These are phyloP conservation scores for Rhinocladiella similis DNA, from an alignment of 2,329 filamentous ascomycete species.

Conservation along the genomic window DNA sequence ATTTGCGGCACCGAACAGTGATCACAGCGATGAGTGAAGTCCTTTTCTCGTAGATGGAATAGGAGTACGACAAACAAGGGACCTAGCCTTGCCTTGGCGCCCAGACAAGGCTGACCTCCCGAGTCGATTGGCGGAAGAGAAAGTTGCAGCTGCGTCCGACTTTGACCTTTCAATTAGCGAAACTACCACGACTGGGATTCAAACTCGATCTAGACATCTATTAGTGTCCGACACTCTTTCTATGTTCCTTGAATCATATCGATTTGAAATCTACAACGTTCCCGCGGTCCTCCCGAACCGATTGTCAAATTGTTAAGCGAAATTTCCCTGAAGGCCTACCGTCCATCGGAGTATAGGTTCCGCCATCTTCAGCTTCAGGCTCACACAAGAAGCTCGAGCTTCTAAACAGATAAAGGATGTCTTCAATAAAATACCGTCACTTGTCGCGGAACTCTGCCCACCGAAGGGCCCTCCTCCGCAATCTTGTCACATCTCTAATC, in stretches of 20 bases:
- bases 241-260: too few relatives aligned
- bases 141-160: conserved; percentile 3
- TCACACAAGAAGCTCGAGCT: neutral
- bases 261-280: too few relatives aligned
- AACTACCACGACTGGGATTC: neutral
- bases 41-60: too few relatives aligned
- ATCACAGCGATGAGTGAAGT: too few relatives aligned
- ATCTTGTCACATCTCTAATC: conserved; percentile 93
- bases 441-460: conserved; percentile 83
- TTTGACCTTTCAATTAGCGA: neutral
- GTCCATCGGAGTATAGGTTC: too few relatives aligned
- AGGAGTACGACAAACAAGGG: too few relatives aligned
- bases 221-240: too few relatives aligned
- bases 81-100: neutral
- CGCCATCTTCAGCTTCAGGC: neutral
- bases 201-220: too few relatives aligned
- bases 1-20: too few relatives aligned
- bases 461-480: conserved; percentile 87
- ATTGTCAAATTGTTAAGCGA: too few relatives aligned
- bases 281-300: too few relatives aligned
- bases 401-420: conserved; percentile 10
- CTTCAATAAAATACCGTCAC: conserved; percentile 78
- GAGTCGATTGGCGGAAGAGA: neutral
- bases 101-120: neutral
- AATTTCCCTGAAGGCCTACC: too few relatives aligned